These are phyloP conservation scores for Apiospora koreana DNA, from an alignment of 2,329 filamentous ascomycete genomes.

Conservation along the genomic window DNA sequence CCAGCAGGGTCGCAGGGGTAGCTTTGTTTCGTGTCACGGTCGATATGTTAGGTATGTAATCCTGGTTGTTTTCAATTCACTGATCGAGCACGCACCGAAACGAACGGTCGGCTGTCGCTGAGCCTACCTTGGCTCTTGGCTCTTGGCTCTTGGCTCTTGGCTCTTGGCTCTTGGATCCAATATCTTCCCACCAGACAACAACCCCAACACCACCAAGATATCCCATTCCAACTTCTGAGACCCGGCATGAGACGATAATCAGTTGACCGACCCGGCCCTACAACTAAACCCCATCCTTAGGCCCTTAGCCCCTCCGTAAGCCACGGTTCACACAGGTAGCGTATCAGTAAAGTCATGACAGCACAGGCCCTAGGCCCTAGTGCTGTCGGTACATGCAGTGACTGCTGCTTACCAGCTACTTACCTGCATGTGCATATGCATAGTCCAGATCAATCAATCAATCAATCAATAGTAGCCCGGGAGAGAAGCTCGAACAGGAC, in stretches of 20 bases:
- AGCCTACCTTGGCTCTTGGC: no score
- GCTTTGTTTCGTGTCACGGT: slow-evolving; percentile 4
- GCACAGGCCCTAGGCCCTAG: not conserved
- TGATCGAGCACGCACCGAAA: not conserved
- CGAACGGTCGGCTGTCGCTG: not conserved
- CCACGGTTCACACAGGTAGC: not conserved
- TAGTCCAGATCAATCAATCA: not conserved
- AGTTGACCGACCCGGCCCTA: not conserved
- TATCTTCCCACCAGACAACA: no score
- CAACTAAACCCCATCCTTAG: not conserved
- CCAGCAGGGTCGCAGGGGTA: not conserved
- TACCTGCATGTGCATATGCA: not conserved
- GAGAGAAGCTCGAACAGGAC: not conserved
- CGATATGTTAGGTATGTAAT: not conserved
- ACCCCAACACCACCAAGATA: no score
- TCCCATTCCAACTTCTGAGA: not conserved
- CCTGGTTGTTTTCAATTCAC: no score
- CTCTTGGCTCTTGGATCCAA: no score
- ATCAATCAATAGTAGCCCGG: not conserved
- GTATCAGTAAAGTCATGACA: slow-evolving; percentile 1
- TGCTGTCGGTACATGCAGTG: no score
- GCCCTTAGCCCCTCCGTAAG: not conserved
- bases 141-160: no score
- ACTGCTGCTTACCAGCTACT: no score
- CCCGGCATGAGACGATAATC: not conserved